These are phyloP conservation scores for Peronosclerospora sorghi DNA, from an alignment of 352 stramenopile species.

Conservation along the genomic window DNA sequence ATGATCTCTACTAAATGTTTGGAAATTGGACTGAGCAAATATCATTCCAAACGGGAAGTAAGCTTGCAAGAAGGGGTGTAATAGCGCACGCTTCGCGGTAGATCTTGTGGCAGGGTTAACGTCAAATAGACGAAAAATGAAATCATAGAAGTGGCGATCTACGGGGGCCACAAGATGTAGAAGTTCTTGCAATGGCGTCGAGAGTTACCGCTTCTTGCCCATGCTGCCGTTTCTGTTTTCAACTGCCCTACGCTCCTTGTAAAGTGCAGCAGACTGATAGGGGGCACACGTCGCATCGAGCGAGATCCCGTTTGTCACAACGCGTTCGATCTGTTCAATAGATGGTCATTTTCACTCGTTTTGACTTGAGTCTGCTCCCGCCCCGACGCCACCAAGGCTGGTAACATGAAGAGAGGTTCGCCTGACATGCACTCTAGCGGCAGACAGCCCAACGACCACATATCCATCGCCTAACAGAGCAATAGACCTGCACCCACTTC, in stretches of 20 bases:
- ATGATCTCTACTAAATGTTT: background rate
- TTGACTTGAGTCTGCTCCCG: slow-evolving; percentile 5
- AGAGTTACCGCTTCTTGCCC: slow-evolving; percentile 3
- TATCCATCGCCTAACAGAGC: slow-evolving; percentile 52
- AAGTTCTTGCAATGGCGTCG: slow-evolving; percentile 9
- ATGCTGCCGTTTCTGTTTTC: background rate
- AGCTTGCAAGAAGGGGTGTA: too few species aligned
- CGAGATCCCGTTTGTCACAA: too few species aligned
- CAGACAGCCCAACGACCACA: too few species aligned
- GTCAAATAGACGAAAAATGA: slow-evolving; percentile 41
- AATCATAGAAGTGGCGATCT: slow-evolving; percentile 32
- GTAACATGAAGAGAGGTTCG: slow-evolving; percentile 51
- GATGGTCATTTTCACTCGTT: slow-evolving; percentile 22
- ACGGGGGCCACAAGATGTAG: slow-evolving; percentile 23
- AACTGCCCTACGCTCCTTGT: slow-evolving; percentile 4
- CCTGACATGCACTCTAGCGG: slow-evolving; percentile 50
- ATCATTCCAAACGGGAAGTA: slow-evolving; percentile 56
- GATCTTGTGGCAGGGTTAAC: too few species aligned
- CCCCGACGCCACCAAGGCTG: slow-evolving; percentile 1
- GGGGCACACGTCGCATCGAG: too few species aligned
- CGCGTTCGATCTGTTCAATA: slow-evolving; percentile 46
- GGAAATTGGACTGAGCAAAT: slow-evolving; percentile 19
- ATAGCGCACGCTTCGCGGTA: too few species aligned
- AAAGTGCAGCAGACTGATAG: slow-evolving; percentile 23
- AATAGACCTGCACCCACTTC: slow-evolving; percentile 53